A percentile compares a stretch with the other conserved stretches of the same genome.
Evolutionary conservation across 2,329 filamentous ascomycete genomes (phyloP).

Genomic region (Aspergillus pseudonomiae): DNA sequence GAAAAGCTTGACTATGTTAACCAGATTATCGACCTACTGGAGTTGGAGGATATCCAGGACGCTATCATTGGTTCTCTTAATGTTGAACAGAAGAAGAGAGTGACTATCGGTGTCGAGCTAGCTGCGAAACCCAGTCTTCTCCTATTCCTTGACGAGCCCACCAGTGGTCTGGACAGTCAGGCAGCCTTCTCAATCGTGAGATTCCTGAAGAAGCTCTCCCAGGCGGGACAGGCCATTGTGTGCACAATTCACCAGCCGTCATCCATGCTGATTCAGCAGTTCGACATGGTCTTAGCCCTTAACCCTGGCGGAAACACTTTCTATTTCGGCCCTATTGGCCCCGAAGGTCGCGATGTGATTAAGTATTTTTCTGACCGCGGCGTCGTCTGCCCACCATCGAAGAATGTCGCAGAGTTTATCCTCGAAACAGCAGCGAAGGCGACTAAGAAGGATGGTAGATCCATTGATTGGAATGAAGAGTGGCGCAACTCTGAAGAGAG

Average conservation of each 20-base stretch:
- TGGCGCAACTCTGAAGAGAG: slow-evolving; percentile 70
- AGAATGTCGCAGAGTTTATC: slow-evolving; percentile 69
- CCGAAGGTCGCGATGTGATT: slow-evolving; percentile 66
- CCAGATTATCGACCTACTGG: slow-evolving; percentile 66
- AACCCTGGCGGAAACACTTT: slow-evolving; percentile 71
- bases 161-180: slow-evolving; percentile 70
- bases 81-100: slow-evolving; percentile 70
- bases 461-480: slow-evolving; percentile 73
- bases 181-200: slow-evolving; percentile 69
- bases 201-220: slow-evolving; percentile 69
- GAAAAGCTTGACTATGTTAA: slow-evolving; percentile 71
- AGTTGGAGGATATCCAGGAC: slow-evolving; percentile 68
- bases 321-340: slow-evolving; percentile 73
- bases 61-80: slow-evolving; percentile 66
- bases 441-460: slow-evolving; percentile 56
- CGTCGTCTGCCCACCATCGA: slow-evolving; percentile 65
- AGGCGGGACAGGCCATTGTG: slow-evolving; percentile 70
- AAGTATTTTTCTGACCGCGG: slow-evolving; percentile 71
- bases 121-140: slow-evolving; percentile 69
- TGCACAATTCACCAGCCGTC: slow-evolving; percentile 76
- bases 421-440: slow-evolving; percentile 66
- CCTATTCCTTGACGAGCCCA: slow-evolving; percentile 73
- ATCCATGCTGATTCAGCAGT: slow-evolving; percentile 69
- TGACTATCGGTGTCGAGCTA: slow-evolving; percentile 74
- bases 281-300: slow-evolving; percentile 72